These are phyloP conservation scores for Naganishia randhawae DNA, from an alignment of 768 basidiomycete genomes.

Conservation along the genomic window DNA sequence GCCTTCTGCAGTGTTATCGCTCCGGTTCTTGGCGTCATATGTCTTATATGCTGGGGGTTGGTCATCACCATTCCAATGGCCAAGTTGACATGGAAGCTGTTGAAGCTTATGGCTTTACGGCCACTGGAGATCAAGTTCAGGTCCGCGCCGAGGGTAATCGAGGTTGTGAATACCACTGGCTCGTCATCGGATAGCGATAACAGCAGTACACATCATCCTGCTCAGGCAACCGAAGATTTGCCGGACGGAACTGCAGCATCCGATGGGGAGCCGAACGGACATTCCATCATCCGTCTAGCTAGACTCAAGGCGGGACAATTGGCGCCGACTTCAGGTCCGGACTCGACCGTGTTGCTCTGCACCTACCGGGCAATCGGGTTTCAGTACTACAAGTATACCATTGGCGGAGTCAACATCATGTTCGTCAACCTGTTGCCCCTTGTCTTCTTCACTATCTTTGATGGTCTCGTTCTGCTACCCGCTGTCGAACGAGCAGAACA, in stretches of 20 bases:
- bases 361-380: constrained; percentile 85
- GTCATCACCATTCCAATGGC: constrained; percentile 98
- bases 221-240: constrained; percentile 19
- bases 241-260: constrained; percentile 28
- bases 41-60: constrained; percentile 87
- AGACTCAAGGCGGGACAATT: constrained; percentile 79
- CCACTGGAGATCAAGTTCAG: constrained; percentile 89
- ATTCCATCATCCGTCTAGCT: constrained; percentile 63
- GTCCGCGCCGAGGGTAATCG: constrained; percentile 67
- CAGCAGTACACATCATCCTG: too few species aligned
- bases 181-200: constrained; percentile 26
- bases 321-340: constrained; percentile 71
- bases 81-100: constrained; percentile 89
- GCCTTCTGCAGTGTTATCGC: constrained; percentile 72
- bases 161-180: constrained; percentile 44
- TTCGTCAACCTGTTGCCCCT: constrained; percentile 91
- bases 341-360: constrained; percentile 85
- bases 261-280: constrained; percentile 45
- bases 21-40: constrained; percentile 81
- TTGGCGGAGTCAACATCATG: constrained; percentile 96
- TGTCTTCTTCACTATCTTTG: constrained; percentile 94
- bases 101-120: constrained; percentile 71
- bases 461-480: constrained; percentile 75
- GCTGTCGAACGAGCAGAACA: constrained; percentile 57
- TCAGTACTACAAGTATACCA: constrained; percentile 97